Conservation (phyloP, 768 basidiomycete genomes). For the Boletus reticulatus region DNA sequence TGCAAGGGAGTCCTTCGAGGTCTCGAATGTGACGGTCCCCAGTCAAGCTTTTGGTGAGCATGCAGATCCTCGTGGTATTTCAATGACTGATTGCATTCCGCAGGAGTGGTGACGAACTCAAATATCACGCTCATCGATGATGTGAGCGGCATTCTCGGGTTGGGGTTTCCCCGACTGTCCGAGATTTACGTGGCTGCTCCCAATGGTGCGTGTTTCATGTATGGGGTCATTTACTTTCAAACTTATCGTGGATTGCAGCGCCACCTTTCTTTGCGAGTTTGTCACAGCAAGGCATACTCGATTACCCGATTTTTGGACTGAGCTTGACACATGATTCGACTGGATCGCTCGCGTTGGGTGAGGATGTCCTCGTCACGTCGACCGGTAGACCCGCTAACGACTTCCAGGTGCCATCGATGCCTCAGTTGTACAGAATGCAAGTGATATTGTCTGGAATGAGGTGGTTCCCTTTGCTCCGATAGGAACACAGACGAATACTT, state of each 20-base stretch:
- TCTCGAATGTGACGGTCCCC: constrained; percentile 58
- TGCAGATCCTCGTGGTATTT: neutral
- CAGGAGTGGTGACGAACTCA: constrained; percentile 60
- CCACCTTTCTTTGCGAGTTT: constrained; percentile 66
- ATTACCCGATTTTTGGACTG: constrained; percentile 77
- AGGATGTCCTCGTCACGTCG: neutral
- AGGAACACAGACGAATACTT: constrained; percentile 50
- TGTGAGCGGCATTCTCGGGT: constrained; percentile 69
- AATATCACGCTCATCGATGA: constrained; percentile 63
- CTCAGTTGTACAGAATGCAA: constrained; percentile 59
- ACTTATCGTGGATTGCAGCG: constrained; percentile 37
- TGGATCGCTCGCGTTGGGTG: constrained; percentile 68
- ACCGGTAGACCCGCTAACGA: neutral
- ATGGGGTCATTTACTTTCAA: neutral
- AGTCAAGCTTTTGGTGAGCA: constrained; percentile 67
- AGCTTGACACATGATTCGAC: constrained; percentile 56
- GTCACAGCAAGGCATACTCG: constrained; percentile 59
- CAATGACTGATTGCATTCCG: neutral
- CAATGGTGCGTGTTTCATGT: constrained; percentile 44
- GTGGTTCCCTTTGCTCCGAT: constrained; percentile 74
- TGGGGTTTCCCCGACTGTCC: constrained; percentile 76
- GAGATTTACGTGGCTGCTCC: constrained; percentile 44
- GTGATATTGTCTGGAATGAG: constrained; percentile 66
- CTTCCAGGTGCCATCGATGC: constrained; percentile 72
- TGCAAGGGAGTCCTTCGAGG: constrained; percentile 57